Evolutionary conservation across 2,329 filamentous ascomycete species (phyloP).

Genomic region (Fusarium sp.): DNA sequence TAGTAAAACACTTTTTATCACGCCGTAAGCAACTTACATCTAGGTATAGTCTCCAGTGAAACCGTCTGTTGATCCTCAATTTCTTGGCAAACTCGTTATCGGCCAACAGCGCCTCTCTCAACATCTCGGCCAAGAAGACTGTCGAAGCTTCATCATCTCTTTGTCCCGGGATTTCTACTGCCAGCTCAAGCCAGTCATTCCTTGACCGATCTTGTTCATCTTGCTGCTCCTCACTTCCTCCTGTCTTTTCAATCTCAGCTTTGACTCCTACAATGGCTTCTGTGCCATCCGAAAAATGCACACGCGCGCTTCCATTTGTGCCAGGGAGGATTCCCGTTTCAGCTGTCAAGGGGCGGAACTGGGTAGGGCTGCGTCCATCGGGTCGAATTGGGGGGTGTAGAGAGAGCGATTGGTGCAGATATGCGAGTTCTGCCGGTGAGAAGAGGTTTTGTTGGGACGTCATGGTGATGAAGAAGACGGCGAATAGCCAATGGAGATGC

Average conservation of each 20-base stretch:
- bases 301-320: conserved; percentile 90
- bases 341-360: conserved; percentile 91
- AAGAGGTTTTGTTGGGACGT: conserved; percentile 79
- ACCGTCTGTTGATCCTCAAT: conserved; percentile 88
- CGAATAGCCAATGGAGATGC: not conserved
- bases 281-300: conserved; percentile 94
- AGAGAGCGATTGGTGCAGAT: conserved; percentile 88
- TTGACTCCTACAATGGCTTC: conserved; percentile 97
- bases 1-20: not conserved
- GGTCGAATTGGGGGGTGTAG: conserved; percentile 87
- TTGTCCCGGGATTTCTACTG: conserved; percentile 90
- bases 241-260: conserved; percentile 87
- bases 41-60: conserved; percentile 96
- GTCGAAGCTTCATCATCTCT: conserved; percentile 92
- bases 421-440: conserved; percentile 95
- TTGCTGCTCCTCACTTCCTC: conserved; percentile 51
- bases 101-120: conserved; percentile 85
- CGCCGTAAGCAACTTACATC: conserved; percentile 72
- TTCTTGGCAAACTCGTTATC: conserved; percentile 76
- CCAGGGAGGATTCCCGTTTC: conserved; percentile 91
- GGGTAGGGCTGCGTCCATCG: conserved; percentile 82
- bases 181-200: conserved; percentile 86
- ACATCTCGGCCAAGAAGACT: conserved; percentile 87
- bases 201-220: conserved; percentile 57
- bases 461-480: conserved; percentile 57